These are phyloP conservation scores for Suillus luteus DNA, from an alignment of 768 basidiomycete genomes.

Conservation along the genomic window DNA sequence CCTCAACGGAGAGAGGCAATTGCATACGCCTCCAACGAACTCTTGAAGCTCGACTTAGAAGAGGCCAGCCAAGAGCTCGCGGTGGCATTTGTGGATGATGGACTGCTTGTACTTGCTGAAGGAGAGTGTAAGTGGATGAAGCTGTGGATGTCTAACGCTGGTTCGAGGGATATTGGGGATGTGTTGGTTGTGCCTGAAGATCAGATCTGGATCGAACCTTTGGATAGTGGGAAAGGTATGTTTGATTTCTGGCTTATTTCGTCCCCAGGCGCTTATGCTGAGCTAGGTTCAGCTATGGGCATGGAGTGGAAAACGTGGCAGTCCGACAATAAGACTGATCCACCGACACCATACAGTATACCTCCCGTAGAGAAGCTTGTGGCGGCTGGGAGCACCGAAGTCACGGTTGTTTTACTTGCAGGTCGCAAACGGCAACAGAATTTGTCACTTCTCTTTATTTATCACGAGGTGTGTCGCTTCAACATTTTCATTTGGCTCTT, in stretches of 20 bases:
- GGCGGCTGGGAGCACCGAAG: slow-evolving; percentile 50
- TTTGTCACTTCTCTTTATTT: slow-evolving; percentile 65
- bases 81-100: slow-evolving; percentile 56
- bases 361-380: slow-evolving; percentile 39
- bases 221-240: slow-evolving; percentile 27
- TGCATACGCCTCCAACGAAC: slow-evolving; percentile 70
- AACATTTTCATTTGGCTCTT: neutral
- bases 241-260: slow-evolving; percentile 1
- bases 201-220: slow-evolving; percentile 54
- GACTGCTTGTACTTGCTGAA: slow-evolving; percentile 54
- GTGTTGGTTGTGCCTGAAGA: slow-evolving; percentile 73
- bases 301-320: slow-evolving; percentile 41
- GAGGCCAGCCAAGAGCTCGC: slow-evolving; percentile 65
- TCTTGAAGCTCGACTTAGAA: slow-evolving; percentile 62
- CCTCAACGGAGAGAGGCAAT: slow-evolving; percentile 64
- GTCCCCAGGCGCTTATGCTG: neutral
- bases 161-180: slow-evolving; percentile 59
- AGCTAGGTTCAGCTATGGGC: slow-evolving; percentile 19
- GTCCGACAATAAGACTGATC: slow-evolving; percentile 54
- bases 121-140: slow-evolving; percentile 64
- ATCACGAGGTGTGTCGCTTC: slow-evolving; percentile 52
- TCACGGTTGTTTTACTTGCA: slow-evolving; percentile 58
- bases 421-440: slow-evolving; percentile 48
- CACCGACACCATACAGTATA: slow-evolving; percentile 49
- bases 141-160: slow-evolving; percentile 68